These are phyloP conservation scores for Sugiyamaella mastotermitis DNA, from an alignment of 805 yeast species.

Conservation along the genomic window DNA sequence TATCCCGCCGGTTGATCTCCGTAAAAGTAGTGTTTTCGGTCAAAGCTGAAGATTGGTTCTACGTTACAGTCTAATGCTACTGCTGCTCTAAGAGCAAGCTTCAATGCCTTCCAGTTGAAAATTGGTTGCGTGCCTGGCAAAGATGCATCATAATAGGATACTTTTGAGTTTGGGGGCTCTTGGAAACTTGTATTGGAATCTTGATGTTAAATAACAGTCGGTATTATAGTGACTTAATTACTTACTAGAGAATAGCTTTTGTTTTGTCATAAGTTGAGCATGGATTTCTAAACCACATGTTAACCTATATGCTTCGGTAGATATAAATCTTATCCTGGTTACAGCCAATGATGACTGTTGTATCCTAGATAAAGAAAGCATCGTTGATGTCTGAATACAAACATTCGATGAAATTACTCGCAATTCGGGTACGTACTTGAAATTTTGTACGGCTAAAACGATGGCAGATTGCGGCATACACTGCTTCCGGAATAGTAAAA, in stretches of 20 bases:
- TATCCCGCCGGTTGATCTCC: conserved; percentile 96
- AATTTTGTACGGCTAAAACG: too few relatives aligned
- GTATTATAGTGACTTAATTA: background rate
- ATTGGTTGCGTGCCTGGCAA: conserved; percentile 91
- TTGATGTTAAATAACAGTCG: conserved; percentile 39
- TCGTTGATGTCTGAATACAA: too few relatives aligned
- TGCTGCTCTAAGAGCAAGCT: conserved; percentile 68
- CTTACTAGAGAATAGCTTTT: conserved; percentile 65
- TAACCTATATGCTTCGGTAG: conserved; percentile 32
- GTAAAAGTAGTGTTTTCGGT: conserved; percentile 92
- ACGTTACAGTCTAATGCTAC: conserved; percentile 59
- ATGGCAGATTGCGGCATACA: too few relatives aligned
- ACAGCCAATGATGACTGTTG: too few relatives aligned
- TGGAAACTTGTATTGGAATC: conserved; percentile 30
- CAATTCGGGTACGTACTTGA: too few relatives aligned
- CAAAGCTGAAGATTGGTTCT: conserved; percentile 59
- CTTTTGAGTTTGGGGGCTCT: conserved; percentile 58
- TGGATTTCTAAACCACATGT: conserved; percentile 93
- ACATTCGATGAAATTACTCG: too few relatives aligned
- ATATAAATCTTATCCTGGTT: too few relatives aligned
- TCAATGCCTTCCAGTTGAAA: conserved; percentile 67
- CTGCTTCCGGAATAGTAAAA: too few relatives aligned
- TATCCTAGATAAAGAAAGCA: too few relatives aligned
- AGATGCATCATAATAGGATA: conserved; percentile 76
- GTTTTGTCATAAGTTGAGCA: conserved; percentile 70